Evolutionary conservation across 2,329 filamentous ascomycete species (phyloP), one percentile per base, ranked within the genome.

Genomic region (Pseudogymnoascus sp.): DNA sequence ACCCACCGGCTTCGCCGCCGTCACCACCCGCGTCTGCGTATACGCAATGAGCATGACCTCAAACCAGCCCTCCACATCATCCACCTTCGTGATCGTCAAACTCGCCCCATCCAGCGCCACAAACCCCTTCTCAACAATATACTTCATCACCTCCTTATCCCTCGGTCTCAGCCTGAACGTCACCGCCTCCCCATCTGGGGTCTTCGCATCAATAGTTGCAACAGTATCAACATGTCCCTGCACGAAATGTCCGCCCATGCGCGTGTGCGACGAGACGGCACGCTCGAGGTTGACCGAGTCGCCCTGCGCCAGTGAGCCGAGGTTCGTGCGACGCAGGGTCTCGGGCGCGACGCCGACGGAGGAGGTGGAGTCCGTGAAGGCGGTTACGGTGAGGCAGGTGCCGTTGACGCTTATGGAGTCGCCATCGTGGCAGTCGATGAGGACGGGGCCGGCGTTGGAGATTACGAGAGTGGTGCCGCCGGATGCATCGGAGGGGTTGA

Each of bases 1-100:
- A 0, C 70, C 69, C 8, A 68, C 67, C 40, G 71, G 72, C 68
- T 75, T 73, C 5, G 72, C 65, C n/a, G 73, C 73, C 5, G 67
- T 73, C n/a, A 74, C 88, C 14, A 99, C 88, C 75, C 90, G 90
- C 76, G 93, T 91, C 79, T 97, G 95, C 9, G 95, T 97, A 76
- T 99, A 99, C 7, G 90, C 85, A 74, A 99, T 97, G 65, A 99
- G 81, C 95, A 99, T 99, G 59, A 99, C 89, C 82, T 97, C 95
- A 84, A 88, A 97, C 75, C 91, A 96, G 43, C 88, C 87, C 67
- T 86, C 83, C 3, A 73, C 82, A 75, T 97, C 93, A 70, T 93
- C 79, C 31, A 97, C 93, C 68, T 84, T 83, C 2, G 93, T 97
- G 1, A 99, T 84, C 0, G 95, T 99, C 80, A 99, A 79, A 73